Evolutionary conservation across 2,329 filamentous ascomycete species (phyloP), one percentile per base, ranked within the genome.

Genomic region (Cladorrhinum sp.): DNA sequence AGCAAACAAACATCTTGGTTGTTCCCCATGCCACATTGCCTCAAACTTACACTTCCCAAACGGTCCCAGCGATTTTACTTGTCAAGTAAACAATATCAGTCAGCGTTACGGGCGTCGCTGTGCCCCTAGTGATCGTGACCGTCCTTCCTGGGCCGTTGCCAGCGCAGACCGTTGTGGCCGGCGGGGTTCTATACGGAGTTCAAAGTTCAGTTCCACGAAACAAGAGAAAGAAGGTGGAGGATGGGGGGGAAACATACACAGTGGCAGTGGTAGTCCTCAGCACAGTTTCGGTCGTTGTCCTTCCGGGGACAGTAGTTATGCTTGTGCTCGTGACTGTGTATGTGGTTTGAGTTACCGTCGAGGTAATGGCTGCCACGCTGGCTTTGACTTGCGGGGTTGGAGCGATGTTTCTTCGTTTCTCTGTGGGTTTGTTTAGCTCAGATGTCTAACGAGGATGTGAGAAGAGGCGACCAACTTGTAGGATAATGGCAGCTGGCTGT

Each of bases 311-410:
- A 1, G 72, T 72, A 2, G 74, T 76, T 18, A 72, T 61, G 6
- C 66, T 64, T 0, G 74, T 76, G 62, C 72, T 71, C 2, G 74
- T 77, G 27, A 76, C 69, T 2, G 71, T 73, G 41, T 60, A 69
- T 6, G 71, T 75, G 1, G 74, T 76, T 59, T 76, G 70, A 3
- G 74, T 77, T 54, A 72, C 66, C 0, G 74, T 77, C 20, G 74
- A 69, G 0, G 74, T 76, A 9, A 71, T 70, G 8, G 72, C 70
- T 36, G 70, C 69, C 50, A 74, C 65, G 9, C 68, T 67, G 6
- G 64, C 68, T 62, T 57, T 58, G 65, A 45, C 53, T 54, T 57
- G 60, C 2, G 61, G 62, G 1, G 62, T 58, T 16, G 62, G 56
- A 6, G 62, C 57, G 13, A 65, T 55, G 22, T 66, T 65, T 51